Evolutionary conservation across 2,329 filamentous ascomycete genomes (phyloP), one percentile per base, ranked within the genome.

Genomic region (Paecilomyces variotii): DNA sequence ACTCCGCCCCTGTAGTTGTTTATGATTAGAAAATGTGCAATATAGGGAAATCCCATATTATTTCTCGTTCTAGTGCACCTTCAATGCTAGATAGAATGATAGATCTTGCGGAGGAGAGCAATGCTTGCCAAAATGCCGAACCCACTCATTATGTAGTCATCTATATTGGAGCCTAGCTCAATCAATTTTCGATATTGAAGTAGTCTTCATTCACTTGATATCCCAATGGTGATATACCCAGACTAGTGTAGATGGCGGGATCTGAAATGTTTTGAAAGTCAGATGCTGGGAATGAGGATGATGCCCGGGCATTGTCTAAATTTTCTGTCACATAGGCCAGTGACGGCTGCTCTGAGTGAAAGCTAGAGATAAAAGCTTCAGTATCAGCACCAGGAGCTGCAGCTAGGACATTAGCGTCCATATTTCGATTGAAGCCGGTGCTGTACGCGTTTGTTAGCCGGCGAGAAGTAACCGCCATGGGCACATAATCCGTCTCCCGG

Each of bases 1-100:
- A 66, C 64, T 3, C 62, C 60, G 1, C 30, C 39, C 14, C 56
- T 64, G 53, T 34, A 39, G 24, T 58, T 19, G 32, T 30, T 39
- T 49, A 4, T 12, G 11, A 19, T 3, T n/a, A 14, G 1, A n/a
- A n/a, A 14, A 4, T 4, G 35, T 39, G 35, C 3, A 32, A 32
- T 11, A 10, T 2, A 32, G 30, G 1, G 7, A 10, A 2, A 10
- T 10, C 0, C 7, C 2, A 19, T 11, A 10, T 10, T 32, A 32
- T 32, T 10, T 10, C 7, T 10, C 30, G 19, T 10, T 32, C 10
- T 32, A 10, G 4, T 32, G 4, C 7, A 32, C 1, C 30, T 10
- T 10, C 6, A 10, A 10, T 9, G 28, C 9, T 30, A 30, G 9
- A 30, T 30, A 3, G 5, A 10, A 6, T 2, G 7, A 2, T 32